phyloP scores from a whole-genome alignment of 1,284 basidiomycete genomes.

The Agaricales sp. region DNA sequence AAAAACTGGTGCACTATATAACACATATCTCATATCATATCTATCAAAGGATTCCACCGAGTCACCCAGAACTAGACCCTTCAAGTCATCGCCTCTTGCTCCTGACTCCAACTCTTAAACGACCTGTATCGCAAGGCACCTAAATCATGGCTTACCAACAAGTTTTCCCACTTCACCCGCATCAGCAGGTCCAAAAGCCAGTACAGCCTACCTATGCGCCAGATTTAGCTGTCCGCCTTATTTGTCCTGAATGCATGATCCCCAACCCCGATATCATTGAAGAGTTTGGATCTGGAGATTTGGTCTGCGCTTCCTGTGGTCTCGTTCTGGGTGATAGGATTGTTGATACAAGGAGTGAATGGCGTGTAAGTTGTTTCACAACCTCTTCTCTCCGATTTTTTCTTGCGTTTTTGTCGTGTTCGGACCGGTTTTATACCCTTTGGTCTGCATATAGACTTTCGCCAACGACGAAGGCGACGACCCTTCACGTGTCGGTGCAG shows the following conservation, averaged over 20 bases:
- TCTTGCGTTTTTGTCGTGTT: constrained; percentile 17
- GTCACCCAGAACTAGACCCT: too few species aligned
- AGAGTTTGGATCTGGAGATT: constrained; percentile 95
- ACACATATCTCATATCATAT: not conserved
- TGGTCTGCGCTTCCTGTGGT: constrained; percentile 96
- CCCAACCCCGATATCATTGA: constrained; percentile 93
- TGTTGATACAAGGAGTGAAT: constrained; percentile 97
- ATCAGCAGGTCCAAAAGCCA: not conserved
- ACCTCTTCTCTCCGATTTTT: constrained; percentile 8
- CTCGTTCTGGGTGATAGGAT: constrained; percentile 93
- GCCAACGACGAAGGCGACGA: constrained; percentile 99
- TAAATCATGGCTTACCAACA: not conserved
- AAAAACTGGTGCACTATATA: too few species aligned
- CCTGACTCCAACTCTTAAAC: not conserved
- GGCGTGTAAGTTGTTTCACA: constrained; percentile 62
- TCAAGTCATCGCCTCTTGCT: too few species aligned
- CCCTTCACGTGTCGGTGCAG: constrained; percentile 98
- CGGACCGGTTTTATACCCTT: constrained; percentile 12
- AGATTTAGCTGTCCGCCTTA: constrained; percentile 82
- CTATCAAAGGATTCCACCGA: not conserved
- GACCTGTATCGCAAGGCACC: not conserved
- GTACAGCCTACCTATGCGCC: constrained; percentile 42
- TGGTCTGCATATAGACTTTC: constrained; percentile 67
- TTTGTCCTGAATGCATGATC: constrained; percentile 89
- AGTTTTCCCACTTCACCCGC: not conserved